Base-by-base conservation (phyloP, 2,329 filamentous ascomycete genomes). In the Byssothecium circinans region DNA sequence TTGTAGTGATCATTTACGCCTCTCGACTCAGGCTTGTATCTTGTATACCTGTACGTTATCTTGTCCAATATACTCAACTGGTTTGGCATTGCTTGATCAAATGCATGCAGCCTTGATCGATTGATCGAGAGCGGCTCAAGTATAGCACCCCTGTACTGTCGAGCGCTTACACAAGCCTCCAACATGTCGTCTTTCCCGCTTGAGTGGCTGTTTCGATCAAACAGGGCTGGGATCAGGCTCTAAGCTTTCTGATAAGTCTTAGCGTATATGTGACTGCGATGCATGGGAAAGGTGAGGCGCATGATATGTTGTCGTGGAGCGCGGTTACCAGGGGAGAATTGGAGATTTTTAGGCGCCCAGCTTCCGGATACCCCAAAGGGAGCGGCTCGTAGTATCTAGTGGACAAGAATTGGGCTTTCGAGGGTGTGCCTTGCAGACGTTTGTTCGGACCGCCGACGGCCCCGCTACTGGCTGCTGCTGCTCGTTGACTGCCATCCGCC, bases 11-110 rank as follows among this genome's bases (percentile, higher is more conserved):
- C 49, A 34, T 44, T 14, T 27, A 52, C 29, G 54, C 56, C 58
- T 65, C 65, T 68, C 64, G 63, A 69, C 66, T 68, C 67, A 63
- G 56, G 60, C 54, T 58, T 66, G 61, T 65, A 59, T 54, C n/a
- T 45, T 30, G 52, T 43, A 37, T 17, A 8, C 34, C 35, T 17
- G 11, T 36, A 10, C 11, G n/a, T 40, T 40, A 22, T 20, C 27
- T 22, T 25, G 23, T 40, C n/a, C 19, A 37, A n/a, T n/a, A n/a
- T n/a, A n/a, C n/a, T n/a, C n/a, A n/a, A n/a, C n/a, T n/a, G n/a
- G n/a, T n/a, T n/a, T n/a, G n/a, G n/a, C n/a, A n/a, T n/a, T n/a
- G n/a, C n/a, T n/a, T n/a, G n/a, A n/a, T n/a, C n/a, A n/a, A n/a
- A n/a, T n/a, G n/a, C n/a, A n/a, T n/a, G n/a, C n/a, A n/a, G n/a